Base-by-base conservation (phyloP, 768 basidiomycete genomes). In the Hydnum rufescens region DNA sequence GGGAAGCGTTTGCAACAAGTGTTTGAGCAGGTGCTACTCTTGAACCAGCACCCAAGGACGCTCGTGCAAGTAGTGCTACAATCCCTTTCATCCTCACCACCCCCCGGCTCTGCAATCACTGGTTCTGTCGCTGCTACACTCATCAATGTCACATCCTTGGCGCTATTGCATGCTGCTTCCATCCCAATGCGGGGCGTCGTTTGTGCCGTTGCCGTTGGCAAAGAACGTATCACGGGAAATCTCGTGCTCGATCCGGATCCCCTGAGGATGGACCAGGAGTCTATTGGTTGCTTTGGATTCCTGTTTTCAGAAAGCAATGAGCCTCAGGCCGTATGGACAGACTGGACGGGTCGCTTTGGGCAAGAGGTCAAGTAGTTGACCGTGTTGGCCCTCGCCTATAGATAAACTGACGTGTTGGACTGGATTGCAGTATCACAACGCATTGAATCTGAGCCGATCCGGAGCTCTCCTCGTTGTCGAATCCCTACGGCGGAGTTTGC, bases 11-110 rank as follows among this genome's bases (percentile, higher is more conserved):
- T 89, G 51, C 72, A 74, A 19, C 64, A 73, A 3, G 67, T 77
- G 8, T 63, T 89, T 26, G 64, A 74, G 13, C 80, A 81, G 3
- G 69, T 74, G 0, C 66, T 85, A 34, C 65, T 85, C n/a, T 73
- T 87, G 47, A 67, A 71, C 3, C 72, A 74, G 47, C 72, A 79
- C 54, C 87, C 86, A 4, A 69, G 86, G 13, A 77, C 81, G 2
- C 70, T 85, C 5, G 67, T 87, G 2, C 85, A 87, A 58, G 68
- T 89, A n/a, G 79, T 84, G 1, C 70, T 82, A 0, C 86, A 89
- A 63, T 68, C 73, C 2, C 67, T 85, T 1, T 57, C 60, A 1
- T 53, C 62, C 25, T 52, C 53, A 51, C 64, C 5, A 56, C 54
- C 36, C 39, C 47, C 42, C 51, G 26, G 44, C 16, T 13, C 52